These are phyloP conservation scores for Eucalyptus viminalis DNA, from an alignment of 345 rosid genomes.

Conservation along the genomic window DNA sequence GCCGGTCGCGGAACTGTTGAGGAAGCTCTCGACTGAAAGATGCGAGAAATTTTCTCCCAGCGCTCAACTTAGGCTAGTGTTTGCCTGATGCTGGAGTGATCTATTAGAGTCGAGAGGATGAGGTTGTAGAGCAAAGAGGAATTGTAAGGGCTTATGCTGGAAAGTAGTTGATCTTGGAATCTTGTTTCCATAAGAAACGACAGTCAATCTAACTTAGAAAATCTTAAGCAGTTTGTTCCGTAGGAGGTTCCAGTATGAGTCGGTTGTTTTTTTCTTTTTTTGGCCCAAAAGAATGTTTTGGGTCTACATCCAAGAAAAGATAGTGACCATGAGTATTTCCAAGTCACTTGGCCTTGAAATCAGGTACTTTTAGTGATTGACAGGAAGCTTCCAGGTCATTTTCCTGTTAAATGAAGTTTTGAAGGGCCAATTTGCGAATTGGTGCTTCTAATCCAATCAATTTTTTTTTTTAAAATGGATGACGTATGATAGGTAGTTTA, in stretches of 20 bases:
- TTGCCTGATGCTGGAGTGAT: not conserved
- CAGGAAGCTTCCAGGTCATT: not conserved
- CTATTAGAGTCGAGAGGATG: not conserved
- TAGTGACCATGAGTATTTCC: not conserved
- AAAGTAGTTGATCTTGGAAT: not conserved
- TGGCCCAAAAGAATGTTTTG: not conserved
- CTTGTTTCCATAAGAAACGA: not conserved
- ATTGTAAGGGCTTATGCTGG: not conserved
- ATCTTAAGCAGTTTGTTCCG: not conserved
- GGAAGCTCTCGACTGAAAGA: not conserved
- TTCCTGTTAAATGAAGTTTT: not conserved
- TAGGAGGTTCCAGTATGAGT: not conserved
- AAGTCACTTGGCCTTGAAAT: not conserved
- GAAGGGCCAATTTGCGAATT: not conserved
- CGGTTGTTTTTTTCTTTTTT: not conserved
- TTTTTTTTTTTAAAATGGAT: not conserved
- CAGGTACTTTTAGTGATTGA: not conserved
- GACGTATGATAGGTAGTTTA: not conserved
- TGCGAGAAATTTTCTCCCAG: not conserved
- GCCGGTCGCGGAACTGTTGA: not conserved
- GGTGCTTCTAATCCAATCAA: not conserved
- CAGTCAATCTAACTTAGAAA: not conserved
- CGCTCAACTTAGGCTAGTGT: not conserved
- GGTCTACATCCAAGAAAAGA: not conserved
- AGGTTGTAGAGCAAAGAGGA: not conserved